Evolutionary conservation across 2,329 filamentous ascomycete genomes (phyloP).

Genomic region (Trichoderma sp.): DNA sequence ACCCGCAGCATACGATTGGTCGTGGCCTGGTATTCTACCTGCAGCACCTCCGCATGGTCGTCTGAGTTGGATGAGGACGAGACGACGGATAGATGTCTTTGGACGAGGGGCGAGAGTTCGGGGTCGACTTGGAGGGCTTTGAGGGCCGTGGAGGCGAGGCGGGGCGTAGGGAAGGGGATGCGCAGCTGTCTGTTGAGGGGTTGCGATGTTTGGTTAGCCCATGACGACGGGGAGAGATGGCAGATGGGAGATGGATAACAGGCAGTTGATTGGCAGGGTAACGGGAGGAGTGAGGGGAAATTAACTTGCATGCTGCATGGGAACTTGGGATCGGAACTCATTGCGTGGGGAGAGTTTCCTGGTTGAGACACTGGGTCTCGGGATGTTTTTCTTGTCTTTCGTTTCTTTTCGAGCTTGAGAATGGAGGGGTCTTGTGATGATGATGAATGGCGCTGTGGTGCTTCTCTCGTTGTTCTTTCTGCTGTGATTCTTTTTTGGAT

Average conservation of each 20-base stretch:
- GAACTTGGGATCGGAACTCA: constrained; percentile 47
- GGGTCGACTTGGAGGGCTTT: constrained; percentile 78
- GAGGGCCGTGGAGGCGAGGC: constrained; percentile 73
- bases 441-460: not conserved
- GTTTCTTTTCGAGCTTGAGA: not conserved
- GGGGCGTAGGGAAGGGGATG: constrained; percentile 76
- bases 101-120: constrained; percentile 83
- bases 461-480: not conserved
- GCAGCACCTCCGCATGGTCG: constrained; percentile 50
- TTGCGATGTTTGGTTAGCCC: not conserved
- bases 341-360: not conserved
- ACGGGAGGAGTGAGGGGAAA: constrained; percentile 8
- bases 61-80: constrained; percentile 16
- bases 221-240: not conserved
- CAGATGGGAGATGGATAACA: not conserved
- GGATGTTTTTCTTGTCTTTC: not conserved
- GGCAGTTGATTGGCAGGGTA: constrained; percentile 5
- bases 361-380: not conserved
- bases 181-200: constrained; percentile 58
- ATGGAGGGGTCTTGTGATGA: not conserved
- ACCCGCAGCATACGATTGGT: constrained; percentile 97
- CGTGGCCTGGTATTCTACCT: constrained; percentile 76
- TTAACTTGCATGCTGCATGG: constrained; percentile 59
- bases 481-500: not conserved
- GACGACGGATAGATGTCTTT: constrained; percentile 63